Evolutionary conservation across 768 basidiomycete species (phyloP).

Genomic region (Leccinum longicurvipes): DNA sequence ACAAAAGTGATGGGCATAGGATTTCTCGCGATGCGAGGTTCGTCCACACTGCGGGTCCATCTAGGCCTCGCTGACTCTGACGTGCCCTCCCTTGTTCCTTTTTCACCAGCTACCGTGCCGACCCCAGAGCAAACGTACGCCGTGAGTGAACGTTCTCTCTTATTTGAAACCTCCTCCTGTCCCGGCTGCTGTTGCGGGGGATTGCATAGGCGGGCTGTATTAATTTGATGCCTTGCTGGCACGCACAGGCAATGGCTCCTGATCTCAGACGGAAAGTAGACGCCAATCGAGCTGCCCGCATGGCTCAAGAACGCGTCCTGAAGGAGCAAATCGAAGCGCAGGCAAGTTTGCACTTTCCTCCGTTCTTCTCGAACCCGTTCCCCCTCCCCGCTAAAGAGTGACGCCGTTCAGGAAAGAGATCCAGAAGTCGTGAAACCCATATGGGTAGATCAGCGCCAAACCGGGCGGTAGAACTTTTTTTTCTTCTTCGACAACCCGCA

Average conservation of each 20-base stretch:
- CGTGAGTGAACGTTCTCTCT: conserved; percentile 18
- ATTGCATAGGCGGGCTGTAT: background rate
- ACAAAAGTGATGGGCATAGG: conserved; percentile 58
- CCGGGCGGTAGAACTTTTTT: conserved; percentile 7
- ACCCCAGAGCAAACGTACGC: conserved; percentile 36
- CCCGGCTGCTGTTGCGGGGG: background rate
- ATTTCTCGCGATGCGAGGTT: conserved; percentile 61
- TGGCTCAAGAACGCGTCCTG: conserved; percentile 52
- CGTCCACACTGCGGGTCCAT: conserved; percentile 9
- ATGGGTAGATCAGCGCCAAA: conserved; percentile 29
- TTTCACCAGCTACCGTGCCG: conserved; percentile 31
- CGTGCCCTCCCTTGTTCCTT: conserved; percentile 1
- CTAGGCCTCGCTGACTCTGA: conserved; percentile 3
- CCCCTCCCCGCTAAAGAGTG: background rate
- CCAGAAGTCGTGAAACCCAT: conserved; percentile 32
- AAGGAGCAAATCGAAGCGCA: conserved; percentile 51
- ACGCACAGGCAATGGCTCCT: conserved; percentile 55
- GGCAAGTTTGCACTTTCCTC: conserved; percentile 37
- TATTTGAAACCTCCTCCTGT: background rate
- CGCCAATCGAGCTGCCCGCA: conserved; percentile 48
- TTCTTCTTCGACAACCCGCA: background rate
- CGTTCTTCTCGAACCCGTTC: conserved; percentile 2
- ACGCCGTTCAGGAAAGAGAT: conserved; percentile 21
- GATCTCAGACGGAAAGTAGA: conserved; percentile 64
- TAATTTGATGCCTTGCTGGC: background rate